Conservation (phyloP, 371 early-diverging fungal species). For the Rhizopus delemar region DNA sequence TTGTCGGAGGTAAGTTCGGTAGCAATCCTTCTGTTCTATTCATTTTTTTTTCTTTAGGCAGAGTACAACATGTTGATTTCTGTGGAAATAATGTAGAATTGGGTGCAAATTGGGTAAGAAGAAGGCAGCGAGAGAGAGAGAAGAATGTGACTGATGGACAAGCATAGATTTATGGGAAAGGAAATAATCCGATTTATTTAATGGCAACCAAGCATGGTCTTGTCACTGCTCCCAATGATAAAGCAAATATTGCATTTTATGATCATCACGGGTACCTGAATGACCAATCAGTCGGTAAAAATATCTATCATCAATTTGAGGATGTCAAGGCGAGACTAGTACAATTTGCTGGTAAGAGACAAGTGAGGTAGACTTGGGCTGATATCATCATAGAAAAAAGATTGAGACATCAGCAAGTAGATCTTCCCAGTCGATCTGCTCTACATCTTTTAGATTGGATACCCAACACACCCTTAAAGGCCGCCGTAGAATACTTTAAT, state of each 20-base stretch:
- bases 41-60: slow-evolving; percentile 19
- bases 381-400: slow-evolving; percentile 26
- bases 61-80: slow-evolving; percentile 42
- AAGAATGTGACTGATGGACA: not conserved
- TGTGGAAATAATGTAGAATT: slow-evolving; percentile 37
- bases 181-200: slow-evolving; percentile 42
- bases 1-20: slow-evolving; percentile 35
- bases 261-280: slow-evolving; percentile 29
- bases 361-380: not conserved
- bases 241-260: slow-evolving; percentile 39
- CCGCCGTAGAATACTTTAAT: slow-evolving; percentile 49
- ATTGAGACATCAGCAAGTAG: slow-evolving; percentile 33
- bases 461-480: slow-evolving; percentile 39
- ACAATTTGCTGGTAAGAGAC: slow-evolving; percentile 34
- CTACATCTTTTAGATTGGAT: slow-evolving; percentile 40
- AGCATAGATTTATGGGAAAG: slow-evolving; percentile 48
- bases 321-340: slow-evolving; percentile 30
- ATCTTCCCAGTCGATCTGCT: slow-evolving; percentile 43
- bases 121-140: not conserved
- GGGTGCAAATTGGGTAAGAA: slow-evolving; percentile 53
- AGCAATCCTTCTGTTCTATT: not conserved
- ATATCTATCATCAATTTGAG: slow-evolving; percentile 22
- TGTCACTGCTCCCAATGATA: slow-evolving; percentile 41
- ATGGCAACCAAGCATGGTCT: slow-evolving; percentile 39
- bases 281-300: slow-evolving; percentile 13